Evolutionary conservation across 768 basidiomycete species (phyloP), one percentile per base, ranked within the genome.

Genomic region (Mrakia frigida): DNA sequence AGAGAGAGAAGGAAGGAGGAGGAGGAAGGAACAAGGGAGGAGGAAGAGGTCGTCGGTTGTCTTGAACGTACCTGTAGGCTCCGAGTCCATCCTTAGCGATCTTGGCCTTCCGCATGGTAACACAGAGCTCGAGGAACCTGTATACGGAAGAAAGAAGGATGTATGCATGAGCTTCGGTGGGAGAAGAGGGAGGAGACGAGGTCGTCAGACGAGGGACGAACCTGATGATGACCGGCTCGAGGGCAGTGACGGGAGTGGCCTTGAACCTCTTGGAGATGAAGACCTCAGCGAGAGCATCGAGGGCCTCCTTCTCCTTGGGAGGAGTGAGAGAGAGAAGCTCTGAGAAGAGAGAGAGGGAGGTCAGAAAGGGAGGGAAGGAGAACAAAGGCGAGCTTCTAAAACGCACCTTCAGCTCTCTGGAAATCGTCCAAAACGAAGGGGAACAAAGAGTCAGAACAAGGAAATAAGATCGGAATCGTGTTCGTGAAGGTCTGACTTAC

Each of bases 221-320:
- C 76, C 93, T 91, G 79, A 93, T 85, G 87, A 98, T 91, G 84
- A 98, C 97, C 72, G 97, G 97, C 83, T 98, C 96, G 68, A 98
- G 88, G 5, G 92, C 89, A 3, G 89, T 86, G 35, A 98, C 85
- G 0, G 95, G 92, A 0, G 95, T 98, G 56, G 91, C 90, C 79
- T 94, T 88, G 86, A 98, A 98, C 70, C 92, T 90, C 86, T 98
- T 98, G 28, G 92, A 92, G 43, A 90, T 86, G 84, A 96, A 94
- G 89, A 95, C 92, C 82, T 96, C 93, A 2, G 93, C 90, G 80
- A 96, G 87, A 9, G 91, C 91, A 82, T 94, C 92, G 18, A 95
- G 88, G 10, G 94, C 94, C 6, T 93, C 93, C 82, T 92, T 91
- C 6, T 93, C 93, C 82, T 92, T 91, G 0, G 89, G 90, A 85